phyloP scores from a whole-genome alignment of 2,329 filamentous ascomycete species.

The Aspergillus ruber region DNA sequence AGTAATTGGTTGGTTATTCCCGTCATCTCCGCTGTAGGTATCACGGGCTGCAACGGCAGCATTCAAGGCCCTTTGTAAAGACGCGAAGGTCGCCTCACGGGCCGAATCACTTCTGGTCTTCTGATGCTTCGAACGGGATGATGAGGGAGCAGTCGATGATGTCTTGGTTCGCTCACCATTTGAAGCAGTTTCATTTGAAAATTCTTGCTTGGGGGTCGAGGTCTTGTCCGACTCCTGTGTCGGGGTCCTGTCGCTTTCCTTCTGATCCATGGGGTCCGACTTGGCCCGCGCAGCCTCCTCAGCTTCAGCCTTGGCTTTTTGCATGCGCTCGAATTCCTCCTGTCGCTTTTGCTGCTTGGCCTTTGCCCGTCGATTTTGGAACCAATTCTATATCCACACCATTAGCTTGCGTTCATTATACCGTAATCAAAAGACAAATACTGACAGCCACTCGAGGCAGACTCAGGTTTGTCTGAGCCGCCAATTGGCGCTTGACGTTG shows the following conservation, averaged over 20 bases:
- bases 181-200: conserved; percentile 15
- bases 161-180: conserved; percentile 15
- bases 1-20: conserved; percentile 14
- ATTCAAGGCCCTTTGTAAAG: conserved; percentile 39
- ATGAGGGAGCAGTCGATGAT: conserved; percentile 9
- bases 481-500: conserved; percentile 45
- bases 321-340: conserved; percentile 44
- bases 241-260: conserved; percentile 16
- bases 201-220: conserved; percentile 19
- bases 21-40: conserved; percentile 16
- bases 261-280: conserved; percentile 18
- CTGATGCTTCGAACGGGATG: conserved; percentile 27
- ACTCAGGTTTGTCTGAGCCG: conserved; percentile 43
- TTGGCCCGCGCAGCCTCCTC: conserved; percentile 30
- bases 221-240: conserved; percentile 20
- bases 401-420: not conserved
- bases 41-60: conserved; percentile 36
- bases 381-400: conserved; percentile 41
- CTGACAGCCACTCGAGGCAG: conserved; percentile 45
- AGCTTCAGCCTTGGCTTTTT: conserved; percentile 32
- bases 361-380: conserved; percentile 48
- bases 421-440: conserved; percentile 7
- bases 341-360: conserved; percentile 47
- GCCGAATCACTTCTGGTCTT: conserved; percentile 33
- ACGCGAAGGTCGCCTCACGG: conserved; percentile 38